Evolutionary conservation across 2,329 filamentous ascomycete species (phyloP).

Genomic region (Pseudomassariella vexata): DNA sequence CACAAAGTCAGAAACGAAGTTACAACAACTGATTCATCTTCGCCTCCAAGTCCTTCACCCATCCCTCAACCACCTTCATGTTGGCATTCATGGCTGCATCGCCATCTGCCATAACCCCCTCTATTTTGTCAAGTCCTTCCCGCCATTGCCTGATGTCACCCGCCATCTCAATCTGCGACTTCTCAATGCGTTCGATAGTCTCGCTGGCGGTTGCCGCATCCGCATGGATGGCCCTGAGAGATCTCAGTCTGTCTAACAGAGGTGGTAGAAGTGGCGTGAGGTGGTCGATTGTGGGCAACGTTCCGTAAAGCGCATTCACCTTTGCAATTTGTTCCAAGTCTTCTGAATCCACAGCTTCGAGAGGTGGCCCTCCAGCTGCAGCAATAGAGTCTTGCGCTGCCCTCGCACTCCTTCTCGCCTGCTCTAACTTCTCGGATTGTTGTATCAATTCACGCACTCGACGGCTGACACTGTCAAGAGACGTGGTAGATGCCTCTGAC

Average conservation of each 20-base stretch:
- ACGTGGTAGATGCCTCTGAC: conserved; percentile 64
- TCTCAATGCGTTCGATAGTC: conserved; percentile 71
- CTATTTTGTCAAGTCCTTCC: conserved; percentile 72
- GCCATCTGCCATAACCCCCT: conserved; percentile 65
- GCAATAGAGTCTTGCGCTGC: conserved; percentile 54
- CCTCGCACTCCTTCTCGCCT: conserved; percentile 57
- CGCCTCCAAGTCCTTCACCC: conserved; percentile 81
- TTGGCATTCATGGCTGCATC: conserved; percentile 70
- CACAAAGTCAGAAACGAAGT: not conserved
- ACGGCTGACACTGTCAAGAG: conserved; percentile 66
- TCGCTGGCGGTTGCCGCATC: conserved; percentile 78
- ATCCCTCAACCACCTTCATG: conserved; percentile 76
- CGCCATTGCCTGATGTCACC: conserved; percentile 82
- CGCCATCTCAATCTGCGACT: conserved; percentile 74
- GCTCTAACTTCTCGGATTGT: conserved; percentile 68
- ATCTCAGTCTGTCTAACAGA: conserved; percentile 78
- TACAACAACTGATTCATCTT: conserved; percentile 59
- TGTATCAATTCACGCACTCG: conserved; percentile 64
- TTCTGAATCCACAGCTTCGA: conserved; percentile 30
- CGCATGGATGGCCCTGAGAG: conserved; percentile 76
- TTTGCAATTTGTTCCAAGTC: conserved; percentile 73
- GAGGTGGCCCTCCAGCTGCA: conserved; percentile 33
- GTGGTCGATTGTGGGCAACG: conserved; percentile 81
- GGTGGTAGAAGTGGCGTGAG: conserved; percentile 80
- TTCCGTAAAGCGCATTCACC: conserved; percentile 86